Evolutionary conservation across 2,329 filamentous ascomycete genomes (phyloP), one percentile per base, ranked within the genome.

Genomic region (Fonsecaea pedrosoi): DNA sequence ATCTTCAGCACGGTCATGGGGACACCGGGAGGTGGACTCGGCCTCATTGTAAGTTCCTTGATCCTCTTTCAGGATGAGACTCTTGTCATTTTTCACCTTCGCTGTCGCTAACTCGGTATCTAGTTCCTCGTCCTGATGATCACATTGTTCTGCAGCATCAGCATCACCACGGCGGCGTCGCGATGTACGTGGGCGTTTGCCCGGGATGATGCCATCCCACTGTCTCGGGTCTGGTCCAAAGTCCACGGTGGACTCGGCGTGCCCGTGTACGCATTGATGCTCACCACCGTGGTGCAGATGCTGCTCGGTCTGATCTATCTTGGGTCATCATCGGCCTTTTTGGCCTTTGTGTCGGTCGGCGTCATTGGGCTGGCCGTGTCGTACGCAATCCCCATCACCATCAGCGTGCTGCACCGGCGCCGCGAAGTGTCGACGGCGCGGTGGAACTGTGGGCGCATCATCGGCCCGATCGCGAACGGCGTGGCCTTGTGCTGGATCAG

Each of bases 141-240:
- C 64, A 83, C 81, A 0, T 74, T 86, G 54, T 85, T 85, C 75
- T 86, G 83, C 76, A 82, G 80, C 35, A 84, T 86, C 69, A 81
- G 79, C 50, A 84, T 85, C 69, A 85, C 83, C 0, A 79, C 81
- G 1, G 83, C 83, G 0, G 83, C 84, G 0, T 83, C 81, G 0
- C 76, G 77, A 58, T 67, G 67, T 18, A 90, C 88, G 1, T 92
- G 90, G 74, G 89, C 89, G 12, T 92, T 92, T 76, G 88, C 89
- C n/a, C 86, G 90, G 40, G 89, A 92, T 73, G 89, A 87, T 72
- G 90, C 87, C 74, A 90, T 92, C 73, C 89, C 89, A 0, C 73
- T 86, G 4, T 87, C 85, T 6, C 78, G 77, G 0, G 81, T 84
- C 73, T 89, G 87, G 81, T 86, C 86, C 72, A 75, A 78, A 25